phyloP scores from a whole-genome alignment of 2,329 filamentous ascomycete genomes.

The Clonostachys chloroleuca region DNA sequence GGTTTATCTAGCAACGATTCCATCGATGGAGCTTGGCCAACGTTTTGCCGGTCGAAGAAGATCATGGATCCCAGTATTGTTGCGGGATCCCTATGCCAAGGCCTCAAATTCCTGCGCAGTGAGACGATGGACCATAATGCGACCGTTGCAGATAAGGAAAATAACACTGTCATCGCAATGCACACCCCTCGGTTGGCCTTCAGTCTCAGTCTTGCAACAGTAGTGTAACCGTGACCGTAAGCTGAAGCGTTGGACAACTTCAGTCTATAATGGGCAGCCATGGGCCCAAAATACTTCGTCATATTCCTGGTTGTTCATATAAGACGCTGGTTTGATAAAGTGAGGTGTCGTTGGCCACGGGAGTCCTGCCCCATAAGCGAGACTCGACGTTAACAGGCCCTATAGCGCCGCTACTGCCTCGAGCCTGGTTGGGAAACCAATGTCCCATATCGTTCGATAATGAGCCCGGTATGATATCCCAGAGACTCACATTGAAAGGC shows the following conservation, averaged over 20 bases:
- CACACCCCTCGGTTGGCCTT: too few species aligned
- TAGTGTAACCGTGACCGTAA: too few species aligned
- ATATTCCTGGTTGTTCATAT: neutral
- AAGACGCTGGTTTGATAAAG: neutral
- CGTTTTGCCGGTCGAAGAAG: neutral
- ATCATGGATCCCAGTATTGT: neutral
- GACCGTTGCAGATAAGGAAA: too few species aligned
- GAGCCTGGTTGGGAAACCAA: neutral
- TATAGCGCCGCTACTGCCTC: neutral
- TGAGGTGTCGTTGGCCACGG: neutral
- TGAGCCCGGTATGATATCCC: too few species aligned
- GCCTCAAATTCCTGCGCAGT: too few species aligned
- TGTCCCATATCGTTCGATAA: too few species aligned
- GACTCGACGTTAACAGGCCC: neutral
- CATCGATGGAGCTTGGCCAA: neutral
- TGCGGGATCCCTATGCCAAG: neutral
- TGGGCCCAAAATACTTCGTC: neutral
- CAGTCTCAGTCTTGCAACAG: too few species aligned
- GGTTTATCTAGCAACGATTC: neutral
- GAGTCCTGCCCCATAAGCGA: neutral
- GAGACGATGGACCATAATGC: too few species aligned
- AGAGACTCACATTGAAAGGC: neutral
- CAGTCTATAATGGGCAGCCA: neutral
- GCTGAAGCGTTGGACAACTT: too few species aligned
- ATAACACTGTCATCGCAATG: too few species aligned